Conservation (phyloP, 139 green algal genomes). For the Chlorella sp. region DNA sequence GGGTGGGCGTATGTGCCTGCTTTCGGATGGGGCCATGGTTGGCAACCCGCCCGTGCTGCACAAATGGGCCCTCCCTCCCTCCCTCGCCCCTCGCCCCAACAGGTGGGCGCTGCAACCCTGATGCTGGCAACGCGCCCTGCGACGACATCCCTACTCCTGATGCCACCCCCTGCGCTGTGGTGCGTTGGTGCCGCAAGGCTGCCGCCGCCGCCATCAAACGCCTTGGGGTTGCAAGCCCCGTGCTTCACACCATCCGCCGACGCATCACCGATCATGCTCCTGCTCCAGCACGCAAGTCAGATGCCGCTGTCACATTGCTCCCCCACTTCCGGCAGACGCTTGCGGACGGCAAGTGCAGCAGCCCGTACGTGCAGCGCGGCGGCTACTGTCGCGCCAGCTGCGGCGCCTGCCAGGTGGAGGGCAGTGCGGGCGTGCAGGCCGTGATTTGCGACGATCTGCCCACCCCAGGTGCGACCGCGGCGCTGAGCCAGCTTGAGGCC, state of each 20-base stretch:
- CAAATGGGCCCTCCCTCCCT: too few relatives aligned
- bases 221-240: too few relatives aligned
- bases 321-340: not conserved
- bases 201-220: too few relatives aligned
- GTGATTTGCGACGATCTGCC: conserved; percentile 12
- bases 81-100: too few relatives aligned
- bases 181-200: too few relatives aligned
- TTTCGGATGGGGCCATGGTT: too few relatives aligned
- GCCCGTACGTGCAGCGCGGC: conserved; percentile 24
- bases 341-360: conserved; percentile 11
- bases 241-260: too few relatives aligned
- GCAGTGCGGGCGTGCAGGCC: not conserved
- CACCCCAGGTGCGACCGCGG: not conserved
- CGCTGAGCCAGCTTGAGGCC: too few relatives aligned
- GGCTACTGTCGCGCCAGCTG: conserved; percentile 38
- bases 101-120: conserved; percentile 8
- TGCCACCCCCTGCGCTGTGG: not conserved
- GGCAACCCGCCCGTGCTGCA: too few relatives aligned
- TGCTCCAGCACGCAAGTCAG: not conserved
- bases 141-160: conserved; percentile 27
- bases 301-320: too few relatives aligned
- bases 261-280: too few relatives aligned
- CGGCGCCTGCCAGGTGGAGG: conserved; percentile 16
- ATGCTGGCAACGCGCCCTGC: not conserved
- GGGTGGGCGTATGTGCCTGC: too few relatives aligned